Base-by-base conservation (phyloP, 208 protist species). In the Strigomonas oncopelti region DNA sequence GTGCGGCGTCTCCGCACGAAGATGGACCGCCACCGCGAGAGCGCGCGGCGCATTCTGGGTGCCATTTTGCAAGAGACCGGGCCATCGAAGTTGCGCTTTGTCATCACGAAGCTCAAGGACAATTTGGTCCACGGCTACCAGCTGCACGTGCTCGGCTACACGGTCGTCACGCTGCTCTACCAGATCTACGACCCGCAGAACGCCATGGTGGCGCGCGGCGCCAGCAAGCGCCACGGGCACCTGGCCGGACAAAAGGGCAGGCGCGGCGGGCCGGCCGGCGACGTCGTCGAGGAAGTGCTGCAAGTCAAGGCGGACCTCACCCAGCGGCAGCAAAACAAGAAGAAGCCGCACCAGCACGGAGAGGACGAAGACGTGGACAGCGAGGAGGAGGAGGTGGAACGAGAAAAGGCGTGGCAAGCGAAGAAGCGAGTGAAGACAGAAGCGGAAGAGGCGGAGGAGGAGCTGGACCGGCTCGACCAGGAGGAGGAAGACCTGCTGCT, bases 61-160 rank as follows among this genome's bases (percentile, higher is more conserved):
- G 85, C 85, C 20, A 88, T 94, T 77, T 67, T 96, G 65, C 83
- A 84, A 62, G 88, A 94, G 61, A 86, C 81, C 1, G 92, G 92
- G 1, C 88, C 92, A 7, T 76, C 79, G 18, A 95, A 92, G 72
- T 83, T 96, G 16, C 65, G 71, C 48, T 88, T 86, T 69, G 84
- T 96, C 51, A 75, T 96, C 53, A 83, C 68, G 48, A 92, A 92
- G 75, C 85, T 96, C 14, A 80, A 85, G 71, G 87, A 92, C 75
- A 85, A 92, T 65, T 67, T 96, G 38, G 83, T 95, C 4, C 89
- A 96, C 61, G 92, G 92, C 57, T 96, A 96, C 71, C 92, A 96
- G 77, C 77, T 96, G 25, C 92, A 96, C 72, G 89, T 96, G 27
- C 78, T 96, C 31, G 92, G 92, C 31, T 96, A 95, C 78, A 96